Conservation (phyloP, 257 asterid genomes). For the Petunia axillaris region DNA sequence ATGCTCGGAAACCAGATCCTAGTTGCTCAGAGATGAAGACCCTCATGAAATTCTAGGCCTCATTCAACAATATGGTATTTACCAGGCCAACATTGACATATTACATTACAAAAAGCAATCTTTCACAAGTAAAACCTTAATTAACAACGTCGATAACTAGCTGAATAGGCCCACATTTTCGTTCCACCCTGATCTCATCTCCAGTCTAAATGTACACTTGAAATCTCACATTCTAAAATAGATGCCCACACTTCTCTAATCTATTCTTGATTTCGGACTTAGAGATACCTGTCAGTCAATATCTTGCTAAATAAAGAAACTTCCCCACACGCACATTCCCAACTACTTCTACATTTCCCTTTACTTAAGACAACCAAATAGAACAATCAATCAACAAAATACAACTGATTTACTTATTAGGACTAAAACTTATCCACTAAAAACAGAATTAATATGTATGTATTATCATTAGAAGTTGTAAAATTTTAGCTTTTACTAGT, state of each 20-base stretch:
- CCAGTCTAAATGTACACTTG: background rate
- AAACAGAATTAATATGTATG: background rate
- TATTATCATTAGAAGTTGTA: no score
- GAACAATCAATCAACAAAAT: background rate
- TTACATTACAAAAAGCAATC: background rate
- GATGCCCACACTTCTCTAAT: background rate
- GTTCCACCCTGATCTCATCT: background rate
- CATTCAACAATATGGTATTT: background rate
- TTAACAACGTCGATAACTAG: background rate
- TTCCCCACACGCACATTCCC: background rate
- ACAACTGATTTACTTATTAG: slow-evolving; percentile 13
- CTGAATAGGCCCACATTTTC: background rate
- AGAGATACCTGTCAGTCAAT: background rate
- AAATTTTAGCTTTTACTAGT: no score
- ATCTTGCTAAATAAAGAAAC: background rate
- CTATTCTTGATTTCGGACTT: slow-evolving; percentile 9
- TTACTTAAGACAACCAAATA: background rate
- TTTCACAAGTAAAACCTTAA: background rate
- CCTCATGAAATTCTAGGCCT: background rate
- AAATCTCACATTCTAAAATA: background rate
- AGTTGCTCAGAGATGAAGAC: background rate
- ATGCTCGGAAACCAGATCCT: background rate
- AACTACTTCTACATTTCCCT: background rate
- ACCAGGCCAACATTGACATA: background rate
- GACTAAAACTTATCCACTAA: background rate